Percentiles rank a stretch among this genome's conserved stretches.
phyloP scores from a whole-genome alignment of 805 yeast species.

The Candida verbasci region DNA sequence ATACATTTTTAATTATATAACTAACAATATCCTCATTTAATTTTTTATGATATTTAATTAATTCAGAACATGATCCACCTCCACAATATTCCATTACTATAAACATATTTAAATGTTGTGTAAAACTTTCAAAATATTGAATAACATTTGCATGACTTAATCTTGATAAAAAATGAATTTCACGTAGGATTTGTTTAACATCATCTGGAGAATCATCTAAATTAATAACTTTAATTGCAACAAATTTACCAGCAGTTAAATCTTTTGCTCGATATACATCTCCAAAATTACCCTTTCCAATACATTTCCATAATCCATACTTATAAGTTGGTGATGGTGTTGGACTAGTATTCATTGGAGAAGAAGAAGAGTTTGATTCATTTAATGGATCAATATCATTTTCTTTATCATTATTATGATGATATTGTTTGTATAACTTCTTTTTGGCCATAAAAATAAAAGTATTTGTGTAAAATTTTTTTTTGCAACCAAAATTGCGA shows the following conservation, averaged over 20 bases:
- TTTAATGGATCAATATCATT: not conserved
- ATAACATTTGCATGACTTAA: constrained; percentile 67
- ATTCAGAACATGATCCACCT: constrained; percentile 85
- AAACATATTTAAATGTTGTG: constrained; percentile 69
- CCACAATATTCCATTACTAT: constrained; percentile 95
- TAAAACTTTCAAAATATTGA: constrained; percentile 53
- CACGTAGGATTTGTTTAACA: constrained; percentile 65
- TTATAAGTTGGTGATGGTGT: constrained; percentile 7
- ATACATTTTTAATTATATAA: constrained; percentile 57
- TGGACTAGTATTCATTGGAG: constrained; percentile 1
- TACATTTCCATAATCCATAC: constrained; percentile 44
- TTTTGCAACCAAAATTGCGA: constrained; percentile 8
- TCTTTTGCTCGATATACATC: constrained; percentile 68
- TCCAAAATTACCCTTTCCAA: constrained; percentile 85
- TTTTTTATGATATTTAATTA: constrained; percentile 51
- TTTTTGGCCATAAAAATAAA: not conserved
- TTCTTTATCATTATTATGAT: constrained; percentile 2
- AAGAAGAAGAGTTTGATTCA: not conserved
- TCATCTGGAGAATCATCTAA: constrained; percentile 78
- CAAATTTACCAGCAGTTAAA: constrained; percentile 30
- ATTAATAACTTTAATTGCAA: constrained; percentile 85
- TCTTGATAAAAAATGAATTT: constrained; percentile 69
- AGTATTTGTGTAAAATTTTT: constrained; percentile 2
- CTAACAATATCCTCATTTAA: constrained; percentile 60
- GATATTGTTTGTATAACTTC: not conserved